Conservation (phyloP, 1,284 basidiomycete genomes). For the Bjerkandera adusta region DNA sequence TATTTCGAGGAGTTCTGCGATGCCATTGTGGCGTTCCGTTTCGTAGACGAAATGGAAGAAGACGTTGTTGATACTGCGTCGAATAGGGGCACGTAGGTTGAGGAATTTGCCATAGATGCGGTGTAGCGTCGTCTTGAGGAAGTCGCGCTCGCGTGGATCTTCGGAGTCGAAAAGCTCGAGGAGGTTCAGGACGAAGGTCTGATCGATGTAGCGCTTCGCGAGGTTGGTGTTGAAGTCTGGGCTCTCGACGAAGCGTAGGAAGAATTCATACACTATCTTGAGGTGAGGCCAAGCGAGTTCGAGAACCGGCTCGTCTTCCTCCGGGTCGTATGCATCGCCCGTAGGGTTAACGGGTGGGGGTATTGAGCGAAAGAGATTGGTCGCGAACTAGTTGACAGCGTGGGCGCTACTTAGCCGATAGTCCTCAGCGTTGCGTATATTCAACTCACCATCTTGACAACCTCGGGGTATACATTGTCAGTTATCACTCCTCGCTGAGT, state of each 20-base stretch:
- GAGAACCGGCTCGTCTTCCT: slow-evolving; percentile 98
- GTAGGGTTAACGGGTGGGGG: slow-evolving; percentile 98
- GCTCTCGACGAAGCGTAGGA: slow-evolving; percentile 97
- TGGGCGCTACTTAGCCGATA: slow-evolving; percentile 8
- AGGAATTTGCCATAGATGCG: slow-evolving; percentile 99
- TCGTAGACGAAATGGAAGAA: slow-evolving; percentile 99
- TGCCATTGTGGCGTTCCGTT: slow-evolving; percentile 98
- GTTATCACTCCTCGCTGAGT: slow-evolving; percentile 96
- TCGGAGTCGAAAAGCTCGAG: slow-evolving; percentile 99
- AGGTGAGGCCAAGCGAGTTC: slow-evolving; percentile 99
- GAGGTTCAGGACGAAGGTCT: slow-evolving; percentile 92
- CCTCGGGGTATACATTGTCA: slow-evolving; percentile 98
- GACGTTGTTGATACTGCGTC: slow-evolving; percentile 99
- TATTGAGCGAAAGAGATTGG: slow-evolving; percentile 99
- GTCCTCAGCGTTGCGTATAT: background rate
- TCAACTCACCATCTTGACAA: slow-evolving; percentile 88
- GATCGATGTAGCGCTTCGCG: slow-evolving; percentile 98
- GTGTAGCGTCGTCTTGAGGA: slow-evolving; percentile 98
- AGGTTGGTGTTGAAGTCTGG: slow-evolving; percentile 98
- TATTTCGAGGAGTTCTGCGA: slow-evolving; percentile 97
- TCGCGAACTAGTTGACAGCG: slow-evolving; percentile 69
- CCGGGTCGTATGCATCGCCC: slow-evolving; percentile 98
- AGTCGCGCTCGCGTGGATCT: slow-evolving; percentile 98
- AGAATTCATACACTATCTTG: slow-evolving; percentile 99
- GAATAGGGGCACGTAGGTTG: slow-evolving; percentile 97